Evolutionary conservation across 2,329 filamentous ascomycete species (phyloP).

Genomic region (Rachicladosporium sp.): DNA sequence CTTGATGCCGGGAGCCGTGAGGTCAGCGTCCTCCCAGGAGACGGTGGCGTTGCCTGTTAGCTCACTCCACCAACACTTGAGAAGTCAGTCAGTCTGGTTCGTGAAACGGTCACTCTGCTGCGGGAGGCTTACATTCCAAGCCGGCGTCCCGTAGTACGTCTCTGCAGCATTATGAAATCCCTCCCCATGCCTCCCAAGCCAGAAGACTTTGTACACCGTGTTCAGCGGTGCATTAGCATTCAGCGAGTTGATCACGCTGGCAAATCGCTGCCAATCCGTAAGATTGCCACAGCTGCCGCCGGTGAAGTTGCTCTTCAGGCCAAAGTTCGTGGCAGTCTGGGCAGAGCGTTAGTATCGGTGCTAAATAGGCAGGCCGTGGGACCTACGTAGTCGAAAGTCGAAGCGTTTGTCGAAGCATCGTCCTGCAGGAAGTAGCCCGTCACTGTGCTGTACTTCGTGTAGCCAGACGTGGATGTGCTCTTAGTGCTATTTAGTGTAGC

Average conservation of each 20-base stretch:
- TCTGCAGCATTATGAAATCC: constrained; percentile 54
- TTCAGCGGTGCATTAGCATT: constrained; percentile 39
- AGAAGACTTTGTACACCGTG: constrained; percentile 57
- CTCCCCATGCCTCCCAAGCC: constrained; percentile 58
- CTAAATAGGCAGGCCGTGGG: neutral
- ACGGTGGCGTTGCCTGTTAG: constrained; percentile 51
- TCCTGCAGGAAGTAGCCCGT: constrained; percentile 55
- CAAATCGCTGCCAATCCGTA: constrained; percentile 56
- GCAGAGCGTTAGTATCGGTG: neutral
- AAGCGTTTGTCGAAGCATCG: constrained; percentile 41
- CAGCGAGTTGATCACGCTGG: constrained; percentile 43
- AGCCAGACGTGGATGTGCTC: constrained; percentile 10
- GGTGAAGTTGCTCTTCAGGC: constrained; percentile 52
- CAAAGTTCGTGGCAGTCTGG: constrained; percentile 50
- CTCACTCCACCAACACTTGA: constrained; percentile 49
- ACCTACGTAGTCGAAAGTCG: constrained; percentile 51
- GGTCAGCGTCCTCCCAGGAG: constrained; percentile 51
- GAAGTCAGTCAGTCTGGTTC: neutral
- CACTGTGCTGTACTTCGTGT: constrained; percentile 49
- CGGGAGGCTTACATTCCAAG: constrained; percentile 47
- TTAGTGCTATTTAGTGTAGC: constrained; percentile 7
- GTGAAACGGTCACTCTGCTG: neutral
- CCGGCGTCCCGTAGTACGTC: constrained; percentile 52
- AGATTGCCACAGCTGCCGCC: constrained; percentile 35
- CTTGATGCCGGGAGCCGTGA: constrained; percentile 43